Percentiles rank a stretch among this genome's conserved stretches.
Conservation (phyloP, 208 protist species). For the Trypanosoma boissoni region DNA sequence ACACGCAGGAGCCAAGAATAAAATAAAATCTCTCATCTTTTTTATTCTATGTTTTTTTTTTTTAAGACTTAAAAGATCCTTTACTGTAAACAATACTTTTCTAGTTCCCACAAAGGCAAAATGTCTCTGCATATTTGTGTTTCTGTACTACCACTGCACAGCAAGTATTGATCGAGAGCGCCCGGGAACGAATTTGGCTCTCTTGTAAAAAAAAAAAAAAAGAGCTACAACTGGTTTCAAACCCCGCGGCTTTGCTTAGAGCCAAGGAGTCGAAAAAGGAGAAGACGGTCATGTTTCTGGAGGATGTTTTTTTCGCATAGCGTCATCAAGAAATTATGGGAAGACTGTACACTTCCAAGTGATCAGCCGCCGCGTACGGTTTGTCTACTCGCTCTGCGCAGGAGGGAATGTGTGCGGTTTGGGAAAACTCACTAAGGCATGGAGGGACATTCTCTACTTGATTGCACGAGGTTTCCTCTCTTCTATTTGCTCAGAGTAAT, state of each 20-base stretch:
- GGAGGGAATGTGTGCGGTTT: slow-evolving; percentile 70
- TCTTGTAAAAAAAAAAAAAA: no score
- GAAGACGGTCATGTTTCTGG: slow-evolving; percentile 36
- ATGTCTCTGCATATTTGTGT: slow-evolving; percentile 38
- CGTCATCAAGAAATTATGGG: slow-evolving; percentile 59
- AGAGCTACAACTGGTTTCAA: slow-evolving; percentile 27
- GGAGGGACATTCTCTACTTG: slow-evolving; percentile 55
- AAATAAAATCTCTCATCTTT: neutral
- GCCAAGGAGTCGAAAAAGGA: slow-evolving; percentile 25
- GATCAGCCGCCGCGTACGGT: slow-evolving; percentile 55
- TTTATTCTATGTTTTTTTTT: slow-evolving; percentile 1
- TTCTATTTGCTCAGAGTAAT: slow-evolving; percentile 72
- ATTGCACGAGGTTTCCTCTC: slow-evolving; percentile 73
- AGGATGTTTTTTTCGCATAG: slow-evolving; percentile 25
- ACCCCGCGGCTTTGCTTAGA: slow-evolving; percentile 37
- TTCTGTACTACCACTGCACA: slow-evolving; percentile 11
- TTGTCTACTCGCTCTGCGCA: slow-evolving; percentile 72
- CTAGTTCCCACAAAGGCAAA: neutral
- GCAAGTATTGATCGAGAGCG: slow-evolving; percentile 11
- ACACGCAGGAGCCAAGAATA: neutral
- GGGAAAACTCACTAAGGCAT: slow-evolving; percentile 33
- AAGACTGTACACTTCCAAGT: slow-evolving; percentile 41
- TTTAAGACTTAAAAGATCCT: neutral
- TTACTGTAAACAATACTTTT: slow-evolving; percentile 1
- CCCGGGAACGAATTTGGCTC: slow-evolving; percentile 14